Evolutionary conservation across 768 basidiomycete species (phyloP).

Genomic region (Paxillus involutus): DNA sequence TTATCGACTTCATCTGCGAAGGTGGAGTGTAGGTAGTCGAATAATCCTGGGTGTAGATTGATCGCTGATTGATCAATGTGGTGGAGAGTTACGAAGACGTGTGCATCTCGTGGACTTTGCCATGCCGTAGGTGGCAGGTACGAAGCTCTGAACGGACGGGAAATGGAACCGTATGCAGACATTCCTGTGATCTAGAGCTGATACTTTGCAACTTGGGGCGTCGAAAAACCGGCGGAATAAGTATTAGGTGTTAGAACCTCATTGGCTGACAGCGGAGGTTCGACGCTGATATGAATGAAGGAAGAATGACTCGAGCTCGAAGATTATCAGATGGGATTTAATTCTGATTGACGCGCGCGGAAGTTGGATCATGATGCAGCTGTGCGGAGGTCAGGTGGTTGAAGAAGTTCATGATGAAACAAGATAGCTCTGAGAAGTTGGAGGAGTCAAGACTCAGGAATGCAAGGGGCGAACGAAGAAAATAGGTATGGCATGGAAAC

Average conservation of each 20-base stretch:
- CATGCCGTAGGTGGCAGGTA: slow-evolving; percentile 51
- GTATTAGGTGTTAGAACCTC: not conserved
- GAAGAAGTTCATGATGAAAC: not conserved
- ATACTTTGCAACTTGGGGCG: not conserved
- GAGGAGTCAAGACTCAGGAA: not conserved
- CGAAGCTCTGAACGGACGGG: slow-evolving; percentile 24
- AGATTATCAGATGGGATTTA: not conserved
- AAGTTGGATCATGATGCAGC: not conserved
- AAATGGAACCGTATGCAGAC: slow-evolving; percentile 75
- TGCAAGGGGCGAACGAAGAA: not conserved
- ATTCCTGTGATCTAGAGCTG: slow-evolving; percentile 29
- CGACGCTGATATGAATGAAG: not conserved
- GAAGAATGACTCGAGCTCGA: not conserved
- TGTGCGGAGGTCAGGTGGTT: not conserved
- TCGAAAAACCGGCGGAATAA: not conserved
- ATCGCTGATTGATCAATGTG: slow-evolving; percentile 36
- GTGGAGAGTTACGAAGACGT: slow-evolving; percentile 30
- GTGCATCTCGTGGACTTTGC: slow-evolving; percentile 29
- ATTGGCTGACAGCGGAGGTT: not conserved
- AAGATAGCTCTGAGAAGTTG: not conserved
- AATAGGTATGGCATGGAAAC: not conserved
- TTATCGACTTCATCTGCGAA: slow-evolving; percentile 77
- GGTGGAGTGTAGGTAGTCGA: slow-evolving; percentile 56
- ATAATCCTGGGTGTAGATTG: slow-evolving; percentile 42
- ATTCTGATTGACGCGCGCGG: not conserved